These are phyloP conservation scores for Copromyces sp. DNA, from an alignment of 495 filamentous ascomycete species.

Conservation along the genomic window DNA sequence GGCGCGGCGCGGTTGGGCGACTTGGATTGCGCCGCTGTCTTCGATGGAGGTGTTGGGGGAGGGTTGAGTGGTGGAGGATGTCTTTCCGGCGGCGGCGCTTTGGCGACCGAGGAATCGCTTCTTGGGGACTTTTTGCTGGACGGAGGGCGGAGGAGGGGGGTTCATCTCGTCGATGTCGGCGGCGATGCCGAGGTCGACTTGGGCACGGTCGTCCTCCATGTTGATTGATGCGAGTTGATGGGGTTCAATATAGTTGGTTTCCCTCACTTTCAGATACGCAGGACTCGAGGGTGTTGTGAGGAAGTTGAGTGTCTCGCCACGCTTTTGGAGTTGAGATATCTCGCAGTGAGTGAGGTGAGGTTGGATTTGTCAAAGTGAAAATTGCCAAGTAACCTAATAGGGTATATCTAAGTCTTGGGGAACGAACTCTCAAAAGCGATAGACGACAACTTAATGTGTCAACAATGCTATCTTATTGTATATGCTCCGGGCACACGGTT, in stretches of 20 bases:
- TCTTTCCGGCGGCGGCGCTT: constrained; percentile 37
- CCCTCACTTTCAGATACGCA: no score
- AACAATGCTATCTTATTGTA: not conserved
- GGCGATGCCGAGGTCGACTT: constrained; percentile 42
- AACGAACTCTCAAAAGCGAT: not conserved
- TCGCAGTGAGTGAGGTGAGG: not conserved
- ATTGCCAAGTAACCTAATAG: not conserved
- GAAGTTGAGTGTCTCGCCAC: not conserved
- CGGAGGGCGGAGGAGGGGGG: not conserved
- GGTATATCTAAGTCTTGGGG: not conserved
- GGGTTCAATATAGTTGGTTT: no score
- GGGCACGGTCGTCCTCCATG: constrained; percentile 46
- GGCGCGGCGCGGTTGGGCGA: constrained; percentile 52
- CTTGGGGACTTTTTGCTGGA: constrained; percentile 48
- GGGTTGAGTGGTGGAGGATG: constrained; percentile 15
- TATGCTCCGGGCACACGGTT: not conserved
- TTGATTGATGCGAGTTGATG: not conserved
- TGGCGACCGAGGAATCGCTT: constrained; percentile 72
- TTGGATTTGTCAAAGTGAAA: not conserved
- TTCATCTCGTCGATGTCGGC: constrained; percentile 43
- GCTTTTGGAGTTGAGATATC: not conserved
- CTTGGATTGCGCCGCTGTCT: constrained; percentile 55
- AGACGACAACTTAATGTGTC: not conserved
- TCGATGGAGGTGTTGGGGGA: constrained; percentile 43
- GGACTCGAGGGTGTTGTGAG: not conserved